Percentiles rank a stretch among this genome's conserved stretches.
These are phyloP conservation scores for Xylaria digitata DNA, from an alignment of 2,329 filamentous ascomycete genomes.

Conservation along the genomic window DNA sequence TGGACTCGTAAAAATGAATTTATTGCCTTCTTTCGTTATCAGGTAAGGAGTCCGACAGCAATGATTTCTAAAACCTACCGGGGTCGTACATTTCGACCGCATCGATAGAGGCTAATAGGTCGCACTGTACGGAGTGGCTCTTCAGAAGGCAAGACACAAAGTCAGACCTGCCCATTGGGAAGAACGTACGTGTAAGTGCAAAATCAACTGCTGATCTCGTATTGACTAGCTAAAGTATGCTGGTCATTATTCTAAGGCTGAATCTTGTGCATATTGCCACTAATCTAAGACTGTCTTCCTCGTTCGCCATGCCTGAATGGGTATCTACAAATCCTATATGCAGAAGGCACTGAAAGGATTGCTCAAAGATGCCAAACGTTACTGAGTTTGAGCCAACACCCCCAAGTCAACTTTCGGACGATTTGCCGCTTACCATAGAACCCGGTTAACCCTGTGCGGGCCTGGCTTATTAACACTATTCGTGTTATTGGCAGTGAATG, in stretches of 20 bases:
- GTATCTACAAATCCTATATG: conserved; percentile 6
- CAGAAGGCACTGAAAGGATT: not conserved
- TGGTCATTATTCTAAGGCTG: conserved; percentile 27
- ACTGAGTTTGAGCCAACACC: not conserved
- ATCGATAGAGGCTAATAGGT: no score
- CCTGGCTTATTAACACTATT: not conserved
- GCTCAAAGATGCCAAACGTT: conserved; percentile 1
- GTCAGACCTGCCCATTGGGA: no score
- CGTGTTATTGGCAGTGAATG: not conserved
- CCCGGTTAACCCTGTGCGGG: conserved; percentile 15
- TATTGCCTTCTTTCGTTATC: no score
- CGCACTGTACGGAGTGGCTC: no score
- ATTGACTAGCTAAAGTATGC: conserved; percentile 27
- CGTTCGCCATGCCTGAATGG: conserved; percentile 1
- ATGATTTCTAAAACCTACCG: no score
- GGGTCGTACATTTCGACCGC: no score
- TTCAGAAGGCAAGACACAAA: no score
- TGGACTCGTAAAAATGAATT: no score
- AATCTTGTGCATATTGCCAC: conserved; percentile 23
- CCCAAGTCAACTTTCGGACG: conserved; percentile 3
- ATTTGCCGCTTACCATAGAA: conserved; percentile 24
- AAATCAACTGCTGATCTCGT: conserved; percentile 9
- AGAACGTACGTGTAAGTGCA: not conserved
- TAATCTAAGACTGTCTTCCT: conserved; percentile 8
- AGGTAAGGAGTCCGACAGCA: no score